phyloP scores from a whole-genome alignment of 257 asterid genomes.

The Jacaranda copaia region DNA sequence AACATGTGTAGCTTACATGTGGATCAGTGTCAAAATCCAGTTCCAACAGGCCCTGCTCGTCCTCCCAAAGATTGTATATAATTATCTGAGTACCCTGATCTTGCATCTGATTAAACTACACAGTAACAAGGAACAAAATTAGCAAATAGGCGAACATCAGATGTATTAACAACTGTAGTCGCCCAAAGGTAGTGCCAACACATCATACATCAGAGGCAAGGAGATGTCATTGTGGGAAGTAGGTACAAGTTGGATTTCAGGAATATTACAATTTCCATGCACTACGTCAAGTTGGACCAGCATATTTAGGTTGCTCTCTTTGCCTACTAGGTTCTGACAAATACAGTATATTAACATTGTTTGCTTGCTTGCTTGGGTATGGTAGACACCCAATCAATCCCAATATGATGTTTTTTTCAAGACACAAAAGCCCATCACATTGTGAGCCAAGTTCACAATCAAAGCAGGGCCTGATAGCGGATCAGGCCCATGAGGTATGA shows the following conservation, averaged over 20 bases:
- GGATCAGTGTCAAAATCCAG: constrained; percentile 87
- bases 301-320: not conserved
- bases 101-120: constrained; percentile 77
- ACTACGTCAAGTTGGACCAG: not conserved
- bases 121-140: constrained; percentile 28
- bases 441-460: not conserved
- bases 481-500: not conserved
- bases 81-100: constrained; percentile 85
- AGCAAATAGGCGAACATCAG: constrained; percentile 16
- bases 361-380: not conserved
- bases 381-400: not conserved
- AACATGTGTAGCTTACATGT: constrained; percentile 54
- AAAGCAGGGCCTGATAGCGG: not conserved
- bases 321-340: not conserved
- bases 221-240: not conserved
- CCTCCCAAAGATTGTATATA: constrained; percentile 97
- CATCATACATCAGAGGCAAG: not conserved
- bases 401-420: not conserved
- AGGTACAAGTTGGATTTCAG: not conserved
- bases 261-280: not conserved
- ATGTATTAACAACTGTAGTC: constrained; percentile 7
- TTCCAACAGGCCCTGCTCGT: constrained; percentile 87
- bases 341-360: not conserved
- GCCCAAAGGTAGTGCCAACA: not conserved
- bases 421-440: not conserved